phyloP scores from a whole-genome alignment of 2,329 filamentous ascomycete species.

The Ophiosphaerella narmari region DNA sequence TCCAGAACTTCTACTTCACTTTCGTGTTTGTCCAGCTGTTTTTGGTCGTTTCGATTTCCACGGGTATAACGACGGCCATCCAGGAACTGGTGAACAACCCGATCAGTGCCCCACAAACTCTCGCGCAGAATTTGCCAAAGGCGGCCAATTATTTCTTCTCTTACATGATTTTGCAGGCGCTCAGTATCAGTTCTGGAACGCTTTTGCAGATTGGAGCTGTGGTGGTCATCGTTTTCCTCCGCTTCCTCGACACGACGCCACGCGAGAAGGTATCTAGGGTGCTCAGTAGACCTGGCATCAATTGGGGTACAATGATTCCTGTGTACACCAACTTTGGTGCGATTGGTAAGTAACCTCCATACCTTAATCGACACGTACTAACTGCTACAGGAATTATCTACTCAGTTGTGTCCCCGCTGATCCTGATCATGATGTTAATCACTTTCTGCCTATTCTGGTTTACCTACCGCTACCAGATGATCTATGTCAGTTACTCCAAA shows the following conservation, averaged over 20 bases:
- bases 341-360: slow-evolving; percentile 62
- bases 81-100: slow-evolving; percentile 68
- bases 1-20: slow-evolving; percentile 89
- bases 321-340: slow-evolving; percentile 96
- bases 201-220: slow-evolving; percentile 82
- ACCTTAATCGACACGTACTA: slow-evolving; percentile 7
- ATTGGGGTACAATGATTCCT: slow-evolving; percentile 93
- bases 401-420: slow-evolving; percentile 84
- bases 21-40: slow-evolving; percentile 97
- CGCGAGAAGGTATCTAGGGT: slow-evolving; percentile 84
- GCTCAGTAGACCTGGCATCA: slow-evolving; percentile 74
- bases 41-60: slow-evolving; percentile 85
- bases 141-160: slow-evolving; percentile 98
- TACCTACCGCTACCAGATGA: slow-evolving; percentile 93
- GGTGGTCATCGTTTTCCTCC: slow-evolving; percentile 76
- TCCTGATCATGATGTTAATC: slow-evolving; percentile 89
- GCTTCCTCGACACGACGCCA: slow-evolving; percentile 80
- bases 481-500: slow-evolving; percentile 89
- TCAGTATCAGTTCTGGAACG: slow-evolving; percentile 88
- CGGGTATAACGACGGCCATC: slow-evolving; percentile 70
- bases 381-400: slow-evolving; percentile 69
- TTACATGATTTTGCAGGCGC: slow-evolving; percentile 93
- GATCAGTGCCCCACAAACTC: slow-evolving; percentile 67
- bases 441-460: slow-evolving; percentile 93
- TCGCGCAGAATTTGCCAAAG: slow-evolving; percentile 80